Evolutionary conservation across 108 stramenopile genomes (phyloP).

Genomic region (Phaeodactylum tricornutum): DNA sequence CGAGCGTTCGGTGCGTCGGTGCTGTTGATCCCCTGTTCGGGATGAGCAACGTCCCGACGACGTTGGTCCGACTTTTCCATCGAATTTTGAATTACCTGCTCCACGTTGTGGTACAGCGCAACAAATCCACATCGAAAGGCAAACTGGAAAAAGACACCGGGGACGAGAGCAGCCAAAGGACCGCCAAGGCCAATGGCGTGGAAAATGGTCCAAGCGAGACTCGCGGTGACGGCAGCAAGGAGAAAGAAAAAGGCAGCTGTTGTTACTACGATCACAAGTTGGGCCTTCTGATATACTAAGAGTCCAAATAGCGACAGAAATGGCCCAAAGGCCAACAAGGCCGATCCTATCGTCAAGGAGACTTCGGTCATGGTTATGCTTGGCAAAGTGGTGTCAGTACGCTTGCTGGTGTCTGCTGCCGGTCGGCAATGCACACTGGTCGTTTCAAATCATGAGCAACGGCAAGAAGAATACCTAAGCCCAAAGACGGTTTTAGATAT

Average conservation of each 20-base stretch:
- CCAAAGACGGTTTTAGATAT: too few relatives aligned
- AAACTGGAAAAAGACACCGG: constrained; percentile 55
- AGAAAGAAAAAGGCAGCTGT: constrained; percentile 65
- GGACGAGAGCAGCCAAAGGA: constrained; percentile 34
- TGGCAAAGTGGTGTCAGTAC: too few relatives aligned
- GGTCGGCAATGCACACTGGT: too few relatives aligned
- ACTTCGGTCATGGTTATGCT: constrained; percentile 34
- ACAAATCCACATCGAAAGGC: constrained; percentile 50
- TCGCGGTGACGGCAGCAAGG: constrained; percentile 31
- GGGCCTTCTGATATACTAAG: constrained; percentile 55
- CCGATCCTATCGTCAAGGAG: constrained; percentile 42
- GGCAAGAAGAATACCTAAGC: too few relatives aligned
- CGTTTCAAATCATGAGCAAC: too few relatives aligned
- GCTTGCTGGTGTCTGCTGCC: too few relatives aligned
- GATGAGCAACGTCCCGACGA: constrained; percentile 10
- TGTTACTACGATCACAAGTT: constrained; percentile 64
- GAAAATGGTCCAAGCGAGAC: constrained; percentile 48
- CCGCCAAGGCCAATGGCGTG: constrained; percentile 21
- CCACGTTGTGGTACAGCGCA: constrained; percentile 56
- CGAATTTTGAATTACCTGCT: constrained; percentile 54
- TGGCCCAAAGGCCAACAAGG: constrained; percentile 70
- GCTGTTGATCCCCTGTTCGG: constrained; percentile 1
- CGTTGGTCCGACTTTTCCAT: constrained; percentile 28
- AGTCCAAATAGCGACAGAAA: constrained; percentile 56
- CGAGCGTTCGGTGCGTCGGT: constrained; percentile 4